These are phyloP conservation scores for Talaromyces trachyspermus DNA, from an alignment of 495 filamentous ascomycete genomes.

Conservation along the genomic window DNA sequence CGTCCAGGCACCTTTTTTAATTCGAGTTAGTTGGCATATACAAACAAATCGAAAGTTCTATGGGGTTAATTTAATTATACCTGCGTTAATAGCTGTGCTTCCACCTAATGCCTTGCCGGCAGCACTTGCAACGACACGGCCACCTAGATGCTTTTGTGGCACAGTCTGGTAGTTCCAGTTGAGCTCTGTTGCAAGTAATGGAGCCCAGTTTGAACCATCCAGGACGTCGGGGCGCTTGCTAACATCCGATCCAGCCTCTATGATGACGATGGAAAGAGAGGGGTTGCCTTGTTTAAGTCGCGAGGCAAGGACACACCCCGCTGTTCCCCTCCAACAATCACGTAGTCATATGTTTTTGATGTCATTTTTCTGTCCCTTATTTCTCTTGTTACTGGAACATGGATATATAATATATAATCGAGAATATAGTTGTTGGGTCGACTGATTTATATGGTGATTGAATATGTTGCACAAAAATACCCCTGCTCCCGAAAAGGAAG, in stretches of 20 bases:
- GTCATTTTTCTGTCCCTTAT: no score
- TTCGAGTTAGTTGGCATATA: neutral
- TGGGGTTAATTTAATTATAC: no score
- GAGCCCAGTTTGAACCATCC: constrained; percentile 45
- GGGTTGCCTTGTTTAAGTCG: neutral
- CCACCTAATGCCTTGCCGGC: constrained; percentile 57
- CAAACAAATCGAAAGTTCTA: neutral
- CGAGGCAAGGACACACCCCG: neutral
- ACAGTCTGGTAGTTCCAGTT: constrained; percentile 58
- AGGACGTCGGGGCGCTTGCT: constrained; percentile 13
- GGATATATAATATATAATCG: no score
- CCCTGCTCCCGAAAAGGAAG: no score
- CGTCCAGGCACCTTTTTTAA: constrained; percentile 23
- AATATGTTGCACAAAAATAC: no score
- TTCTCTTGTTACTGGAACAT: no score
- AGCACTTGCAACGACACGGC: constrained; percentile 47
- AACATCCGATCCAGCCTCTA: neutral
- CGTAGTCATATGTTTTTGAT: neutral
- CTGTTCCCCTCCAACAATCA: neutral
- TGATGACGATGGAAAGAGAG: neutral
- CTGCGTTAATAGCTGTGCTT: constrained; percentile 50
- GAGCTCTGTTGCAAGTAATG: constrained; percentile 37
- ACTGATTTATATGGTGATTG: no score
- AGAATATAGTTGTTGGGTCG: no score
- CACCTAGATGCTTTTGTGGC: constrained; percentile 44